A percentile compares a stretch with the other conserved stretches of the same genome.
Conservation (phyloP, 129 eudicot genomes). For the Gnaphalium uliginosum region DNA sequence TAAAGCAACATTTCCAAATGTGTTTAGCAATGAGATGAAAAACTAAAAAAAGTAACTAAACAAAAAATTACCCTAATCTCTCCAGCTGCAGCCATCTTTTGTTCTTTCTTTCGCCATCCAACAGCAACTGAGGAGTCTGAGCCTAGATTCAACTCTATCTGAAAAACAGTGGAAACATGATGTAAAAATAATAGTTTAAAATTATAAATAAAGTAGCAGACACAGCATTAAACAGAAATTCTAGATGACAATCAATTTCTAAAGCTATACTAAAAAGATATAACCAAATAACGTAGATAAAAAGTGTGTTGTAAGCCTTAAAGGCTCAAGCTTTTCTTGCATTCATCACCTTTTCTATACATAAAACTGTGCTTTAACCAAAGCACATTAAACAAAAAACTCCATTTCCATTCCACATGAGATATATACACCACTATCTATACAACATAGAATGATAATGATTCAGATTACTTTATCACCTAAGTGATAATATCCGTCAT, state of each 20-base stretch:
- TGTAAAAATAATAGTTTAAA: neutral
- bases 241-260: conserved; percentile 1
- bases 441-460: neutral
- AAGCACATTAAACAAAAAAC: neutral
- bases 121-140: conserved; percentile 77
- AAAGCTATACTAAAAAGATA: neutral
- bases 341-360: neutral
- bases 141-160: conserved; percentile 86
- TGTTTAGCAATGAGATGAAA: neutral
- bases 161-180: conserved; percentile 18
- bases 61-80: conserved; percentile 63
- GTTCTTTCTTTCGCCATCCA: conserved; percentile 92
- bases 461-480: conserved; percentile 3
- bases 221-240: conserved; percentile 18
- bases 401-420: conserved; percentile 5
- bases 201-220: neutral
- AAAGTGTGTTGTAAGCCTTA: neutral
- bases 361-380: neutral
- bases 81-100: conserved; percentile 82
- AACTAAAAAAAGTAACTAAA: neutral
- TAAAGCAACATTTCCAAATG: neutral
- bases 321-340: neutral
- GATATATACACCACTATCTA: conserved; percentile 5
- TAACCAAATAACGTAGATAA: neutral
- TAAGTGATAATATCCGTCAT: neutral